Evolutionary conservation across 2,329 filamentous ascomycete species (phyloP), one percentile per base, ranked within the genome.

Genomic region (Epichloe typhina): DNA sequence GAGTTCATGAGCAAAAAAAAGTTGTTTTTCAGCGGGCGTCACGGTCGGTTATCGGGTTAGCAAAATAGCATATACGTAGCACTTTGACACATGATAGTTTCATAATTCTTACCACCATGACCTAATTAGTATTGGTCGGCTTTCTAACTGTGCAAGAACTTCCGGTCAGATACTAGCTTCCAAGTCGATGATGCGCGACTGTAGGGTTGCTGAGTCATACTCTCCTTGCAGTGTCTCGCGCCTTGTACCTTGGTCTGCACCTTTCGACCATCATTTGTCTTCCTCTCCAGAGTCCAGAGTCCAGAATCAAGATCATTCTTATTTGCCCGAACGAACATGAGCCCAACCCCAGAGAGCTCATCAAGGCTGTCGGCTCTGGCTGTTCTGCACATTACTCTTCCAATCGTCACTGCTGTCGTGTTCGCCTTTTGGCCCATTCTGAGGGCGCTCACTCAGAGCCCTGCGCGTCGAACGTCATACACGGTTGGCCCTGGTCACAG

Each of bases 351-450:
- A 9, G 13, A 23, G 9, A 11, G 15, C 5, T 12, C 46, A 9
- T n/a, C 36, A 4, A 19, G n/a, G 38, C 17, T 13, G 9, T 38
- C 49, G 36, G 23, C 44, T 35, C 36, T 47, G 17, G 40, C 35
- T 11, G 35, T 52, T 43, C 41, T 54, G 5, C 50, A 54, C 33
- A 46, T 49, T n/a, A 41, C 46, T 5, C 49, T 51, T 42, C 49
- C 52, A 23, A 13, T 46, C 23, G 50, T 37, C 23, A 49, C 19
- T 19, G 17, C 37, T n/a, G 13, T 40, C 6, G 17, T 40, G 9
- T 51, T 52, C 37, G 35, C 31, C 36, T 38, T 13, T 11, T 39
- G 40, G 39, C 52, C 50, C 21, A 19, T 48, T 13, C n/a, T 26
- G 38, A 38, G 45, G 13, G 44, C 39, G 31, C 50, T 51, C 17